Conservation (phyloP, 1,284 basidiomycete genomes). For the Ustilago tritici region DNA sequence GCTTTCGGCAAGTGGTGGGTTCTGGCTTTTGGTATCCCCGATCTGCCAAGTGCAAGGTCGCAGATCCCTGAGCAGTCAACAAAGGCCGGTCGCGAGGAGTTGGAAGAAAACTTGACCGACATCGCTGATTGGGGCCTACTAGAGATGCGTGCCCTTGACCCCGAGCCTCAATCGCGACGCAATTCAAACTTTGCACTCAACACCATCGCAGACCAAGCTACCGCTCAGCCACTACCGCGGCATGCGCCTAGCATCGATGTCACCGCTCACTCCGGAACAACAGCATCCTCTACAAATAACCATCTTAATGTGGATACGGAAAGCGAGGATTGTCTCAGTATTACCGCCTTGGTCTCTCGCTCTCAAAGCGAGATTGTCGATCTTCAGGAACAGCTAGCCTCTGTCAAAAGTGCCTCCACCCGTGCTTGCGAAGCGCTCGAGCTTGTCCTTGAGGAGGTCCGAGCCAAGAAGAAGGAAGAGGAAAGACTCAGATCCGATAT, state of each 20-base stretch:
- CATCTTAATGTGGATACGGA: slow-evolving; percentile 9
- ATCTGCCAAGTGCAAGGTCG: slow-evolving; percentile 71
- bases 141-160: slow-evolving; percentile 71
- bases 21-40: slow-evolving; percentile 73
- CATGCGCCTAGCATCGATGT: slow-evolving; percentile 2
- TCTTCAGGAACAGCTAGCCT: slow-evolving; percentile 80
- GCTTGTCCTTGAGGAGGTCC: slow-evolving; percentile 79
- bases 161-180: slow-evolving; percentile 32
- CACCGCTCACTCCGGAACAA: slow-evolving; percentile 6
- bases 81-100: slow-evolving; percentile 67
- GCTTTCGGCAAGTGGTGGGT: slow-evolving; percentile 89
- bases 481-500: slow-evolving; percentile 82
- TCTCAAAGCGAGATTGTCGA: slow-evolving; percentile 68
- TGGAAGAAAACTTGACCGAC: slow-evolving; percentile 79
- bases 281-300: slow-evolving; percentile 6
- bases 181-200: slow-evolving; percentile 23
- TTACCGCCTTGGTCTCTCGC: slow-evolving; percentile 33
- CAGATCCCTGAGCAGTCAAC: slow-evolving; percentile 75
- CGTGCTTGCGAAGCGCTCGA: slow-evolving; percentile 75
- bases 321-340: slow-evolving; percentile 29
- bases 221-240: slow-evolving; percentile 10
- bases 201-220: slow-evolving; percentile 8
- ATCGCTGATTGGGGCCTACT: slow-evolving; percentile 74
- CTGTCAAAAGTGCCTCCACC: slow-evolving; percentile 76
- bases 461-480: slow-evolving; percentile 83